Evolutionary conservation across 2,329 filamentous ascomycete genomes (phyloP).

Genomic region (Blastomyces gilchristii): DNA sequence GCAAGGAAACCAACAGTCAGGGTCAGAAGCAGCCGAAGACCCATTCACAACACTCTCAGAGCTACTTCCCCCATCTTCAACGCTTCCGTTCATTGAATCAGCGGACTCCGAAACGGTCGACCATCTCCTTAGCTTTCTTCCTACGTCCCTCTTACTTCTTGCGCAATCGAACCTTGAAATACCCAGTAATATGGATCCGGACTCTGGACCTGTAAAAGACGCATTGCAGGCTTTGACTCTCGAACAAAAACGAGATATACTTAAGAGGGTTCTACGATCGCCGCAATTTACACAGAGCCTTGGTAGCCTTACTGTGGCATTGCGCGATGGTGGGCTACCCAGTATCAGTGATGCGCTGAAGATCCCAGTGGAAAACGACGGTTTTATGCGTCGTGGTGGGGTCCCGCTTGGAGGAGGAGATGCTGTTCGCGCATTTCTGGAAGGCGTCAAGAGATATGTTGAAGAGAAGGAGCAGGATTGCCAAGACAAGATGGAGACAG

Average conservation of each 20-base stretch:
- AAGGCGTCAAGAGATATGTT: constrained; percentile 73
- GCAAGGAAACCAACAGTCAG: constrained; percentile 44
- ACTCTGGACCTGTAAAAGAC: constrained; percentile 56
- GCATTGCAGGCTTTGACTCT: constrained; percentile 63
- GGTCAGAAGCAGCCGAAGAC: constrained; percentile 45
- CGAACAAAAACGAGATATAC: constrained; percentile 66
- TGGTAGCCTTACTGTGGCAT: constrained; percentile 71
- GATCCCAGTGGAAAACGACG: constrained; percentile 73
- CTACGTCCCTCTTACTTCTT: constrained; percentile 66
- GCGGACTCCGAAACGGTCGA: constrained; percentile 57
- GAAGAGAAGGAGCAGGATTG: constrained; percentile 41
- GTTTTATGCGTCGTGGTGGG: constrained; percentile 63
- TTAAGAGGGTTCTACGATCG: constrained; percentile 73
- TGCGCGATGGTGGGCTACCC: constrained; percentile 82
- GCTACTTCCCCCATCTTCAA: constrained; percentile 66
- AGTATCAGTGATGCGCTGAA: constrained; percentile 79
- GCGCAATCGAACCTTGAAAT: constrained; percentile 51
- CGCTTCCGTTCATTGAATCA: constrained; percentile 64
- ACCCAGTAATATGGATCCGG: constrained; percentile 53
- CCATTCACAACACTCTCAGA: constrained; percentile 77
- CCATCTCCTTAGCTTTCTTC: constrained; percentile 65
- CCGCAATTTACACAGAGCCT: constrained; percentile 87
- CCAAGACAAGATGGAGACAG: constrained; percentile 35
- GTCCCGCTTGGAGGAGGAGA: constrained; percentile 81
- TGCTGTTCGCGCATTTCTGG: constrained; percentile 81